Evolutionary conservation across 2,329 filamentous ascomycete species (phyloP).

Genomic region (Alternaria sp.): DNA sequence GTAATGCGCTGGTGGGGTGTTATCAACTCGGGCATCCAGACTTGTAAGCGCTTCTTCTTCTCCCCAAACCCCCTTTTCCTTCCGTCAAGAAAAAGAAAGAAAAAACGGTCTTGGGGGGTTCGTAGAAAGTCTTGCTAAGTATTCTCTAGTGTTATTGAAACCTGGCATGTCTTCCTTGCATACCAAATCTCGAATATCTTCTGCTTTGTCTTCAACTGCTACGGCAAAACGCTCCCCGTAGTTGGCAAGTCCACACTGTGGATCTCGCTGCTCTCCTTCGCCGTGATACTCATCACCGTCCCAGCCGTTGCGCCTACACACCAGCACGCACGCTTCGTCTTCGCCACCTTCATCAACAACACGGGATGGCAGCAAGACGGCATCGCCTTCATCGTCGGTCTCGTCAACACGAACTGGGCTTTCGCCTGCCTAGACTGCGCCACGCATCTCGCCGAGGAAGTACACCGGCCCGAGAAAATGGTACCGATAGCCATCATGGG

Average conservation of each 20-base stretch:
- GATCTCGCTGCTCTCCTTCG: conserved; percentile 58
- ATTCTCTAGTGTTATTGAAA: conserved; percentile 39
- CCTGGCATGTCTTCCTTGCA: conserved; percentile 54
- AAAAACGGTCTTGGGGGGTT: not conserved
- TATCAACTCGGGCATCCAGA: conserved; percentile 62
- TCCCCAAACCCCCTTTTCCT: not conserved
- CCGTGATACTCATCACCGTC: conserved; percentile 60
- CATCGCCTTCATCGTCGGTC: conserved; percentile 62
- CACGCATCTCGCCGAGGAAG: conserved; percentile 62
- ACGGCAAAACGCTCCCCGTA: conserved; percentile 48
- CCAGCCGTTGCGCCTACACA: conserved; percentile 56
- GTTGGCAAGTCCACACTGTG: conserved; percentile 58
- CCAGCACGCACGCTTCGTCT: conserved; percentile 60
- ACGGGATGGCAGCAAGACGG: conserved; percentile 59
- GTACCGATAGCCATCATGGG: conserved; percentile 62
- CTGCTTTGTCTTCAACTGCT: conserved; percentile 60
- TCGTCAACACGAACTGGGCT: conserved; percentile 62
- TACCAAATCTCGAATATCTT: conserved; percentile 60
- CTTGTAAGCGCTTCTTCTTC: conserved; percentile 54
- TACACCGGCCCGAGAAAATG: conserved; percentile 57
- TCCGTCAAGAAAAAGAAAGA: not conserved
- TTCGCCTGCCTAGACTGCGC: conserved; percentile 62
- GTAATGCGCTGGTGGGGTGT: conserved; percentile 60
- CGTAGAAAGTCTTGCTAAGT: not conserved
- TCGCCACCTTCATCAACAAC: conserved; percentile 62